A percentile compares a stretch with the other conserved stretches of the same genome.
phyloP scores from a whole-genome alignment of 805 yeast genomes.

The Alloascoidea africana region DNA sequence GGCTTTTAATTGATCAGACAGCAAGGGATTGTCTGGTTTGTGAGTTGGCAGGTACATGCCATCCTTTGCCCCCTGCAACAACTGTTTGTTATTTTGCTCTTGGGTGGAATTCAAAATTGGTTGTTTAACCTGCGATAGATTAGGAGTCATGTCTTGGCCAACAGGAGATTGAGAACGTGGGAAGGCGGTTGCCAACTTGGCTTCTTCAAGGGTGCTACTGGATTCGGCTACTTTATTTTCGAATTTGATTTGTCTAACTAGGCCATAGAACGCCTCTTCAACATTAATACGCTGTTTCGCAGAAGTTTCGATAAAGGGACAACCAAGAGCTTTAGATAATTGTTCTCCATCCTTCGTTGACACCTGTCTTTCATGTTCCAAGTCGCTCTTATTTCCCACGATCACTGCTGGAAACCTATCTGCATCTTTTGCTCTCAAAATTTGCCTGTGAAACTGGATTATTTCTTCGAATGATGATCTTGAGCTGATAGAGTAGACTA shows the following conservation, averaged over 20 bases:
- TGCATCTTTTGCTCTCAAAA: slow-evolving; percentile 62
- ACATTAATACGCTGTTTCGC: slow-evolving; percentile 86
- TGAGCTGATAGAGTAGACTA: slow-evolving; percentile 77
- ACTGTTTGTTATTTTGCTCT: too few relatives aligned
- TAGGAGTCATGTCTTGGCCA: too few relatives aligned
- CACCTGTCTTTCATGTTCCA: slow-evolving; percentile 58
- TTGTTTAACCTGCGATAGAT: too few relatives aligned
- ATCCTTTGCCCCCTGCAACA: too few relatives aligned
- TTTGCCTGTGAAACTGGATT: slow-evolving; percentile 72
- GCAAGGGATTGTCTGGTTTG: too few relatives aligned
- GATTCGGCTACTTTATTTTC: too few relatives aligned
- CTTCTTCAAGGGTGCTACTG: too few relatives aligned
- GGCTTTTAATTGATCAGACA: too few relatives aligned
- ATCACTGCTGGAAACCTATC: slow-evolving; percentile 75
- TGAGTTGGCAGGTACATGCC: too few relatives aligned
- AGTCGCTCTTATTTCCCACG: slow-evolving; percentile 85
- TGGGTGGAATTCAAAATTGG: too few relatives aligned
- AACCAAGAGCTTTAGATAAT: slow-evolving; percentile 76
- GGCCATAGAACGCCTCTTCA: slow-evolving; percentile 80
- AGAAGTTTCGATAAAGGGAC: slow-evolving; percentile 80
- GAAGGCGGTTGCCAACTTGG: too few relatives aligned
- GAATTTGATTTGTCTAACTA: slow-evolving; percentile 82
- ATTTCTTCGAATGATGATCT: slow-evolving; percentile 65
- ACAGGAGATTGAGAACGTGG: too few relatives aligned
- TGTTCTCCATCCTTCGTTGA: slow-evolving; percentile 70